Conservation (phyloP, 176 grass and related monocot species). For the Chrysopogon serrulatus region DNA sequence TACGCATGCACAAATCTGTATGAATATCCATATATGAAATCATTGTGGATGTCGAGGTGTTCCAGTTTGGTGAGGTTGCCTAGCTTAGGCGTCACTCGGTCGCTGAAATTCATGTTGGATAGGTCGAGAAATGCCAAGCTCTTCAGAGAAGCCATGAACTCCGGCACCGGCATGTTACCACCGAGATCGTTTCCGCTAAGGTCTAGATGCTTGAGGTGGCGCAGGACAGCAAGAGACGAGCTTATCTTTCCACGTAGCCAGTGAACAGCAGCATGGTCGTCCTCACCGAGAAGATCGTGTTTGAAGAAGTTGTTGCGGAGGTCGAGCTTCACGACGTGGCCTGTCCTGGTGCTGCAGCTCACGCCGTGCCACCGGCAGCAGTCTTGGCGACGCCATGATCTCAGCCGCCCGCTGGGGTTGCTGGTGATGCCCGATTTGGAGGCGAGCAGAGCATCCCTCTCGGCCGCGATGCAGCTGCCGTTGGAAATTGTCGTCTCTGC, state of each 20-base stretch:
- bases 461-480: neutral
- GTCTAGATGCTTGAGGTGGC: too few species aligned
- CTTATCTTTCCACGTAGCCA: too few species aligned
- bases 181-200: too few species aligned
- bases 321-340: too few species aligned
- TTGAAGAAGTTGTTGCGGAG: too few species aligned
- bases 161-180: too few species aligned
- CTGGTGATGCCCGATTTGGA: neutral
- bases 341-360: neutral
- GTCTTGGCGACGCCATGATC: neutral
- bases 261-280: too few species aligned
- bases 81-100: neutral
- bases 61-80: neutral
- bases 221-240: too few species aligned
- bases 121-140: neutral
- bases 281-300: too few species aligned
- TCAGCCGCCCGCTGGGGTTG: neutral
- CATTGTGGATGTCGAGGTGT: neutral
- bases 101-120: neutral
- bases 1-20: too few species aligned
- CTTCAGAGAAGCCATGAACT: too few species aligned
- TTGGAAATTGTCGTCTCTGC: neutral
- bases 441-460: constrained; percentile 16
- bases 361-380: constrained; percentile 19
- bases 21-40: too few species aligned